Conservation (phyloP, 2,329 filamentous ascomycete genomes). For the Xylaria hypoxylon region DNA sequence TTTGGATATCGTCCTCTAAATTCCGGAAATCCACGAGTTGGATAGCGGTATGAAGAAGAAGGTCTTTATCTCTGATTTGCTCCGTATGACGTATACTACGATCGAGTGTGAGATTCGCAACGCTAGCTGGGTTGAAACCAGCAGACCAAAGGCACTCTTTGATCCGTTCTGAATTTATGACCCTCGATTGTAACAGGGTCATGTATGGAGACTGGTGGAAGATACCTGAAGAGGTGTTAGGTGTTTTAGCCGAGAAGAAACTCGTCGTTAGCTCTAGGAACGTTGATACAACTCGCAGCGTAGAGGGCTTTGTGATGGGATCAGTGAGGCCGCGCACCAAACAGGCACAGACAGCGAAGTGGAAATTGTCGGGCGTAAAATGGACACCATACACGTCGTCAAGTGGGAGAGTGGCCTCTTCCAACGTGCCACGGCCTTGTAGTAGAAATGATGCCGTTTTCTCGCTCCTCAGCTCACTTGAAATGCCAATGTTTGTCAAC, state of each 20-base stretch:
- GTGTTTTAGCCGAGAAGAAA: conserved; percentile 49
- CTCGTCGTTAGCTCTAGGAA: conserved; percentile 67
- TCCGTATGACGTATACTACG: conserved; percentile 59
- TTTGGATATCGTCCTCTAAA: conserved; percentile 71
- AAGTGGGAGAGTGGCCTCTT: conserved; percentile 70
- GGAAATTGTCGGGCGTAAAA: conserved; percentile 73
- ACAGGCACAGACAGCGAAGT: conserved; percentile 74
- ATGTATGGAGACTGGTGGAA: conserved; percentile 67
- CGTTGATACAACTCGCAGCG: conserved; percentile 70
- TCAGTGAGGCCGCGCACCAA: conserved; percentile 73
- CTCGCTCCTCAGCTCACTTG: conserved; percentile 68
- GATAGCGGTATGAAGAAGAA: conserved; percentile 72
- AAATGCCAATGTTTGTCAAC: conserved; percentile 71
- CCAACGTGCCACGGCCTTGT: conserved; percentile 69
- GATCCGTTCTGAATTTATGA: conserved; percentile 67
- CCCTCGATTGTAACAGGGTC: conserved; percentile 68
- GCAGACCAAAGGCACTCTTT: conserved; percentile 72
- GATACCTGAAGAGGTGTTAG: conserved; percentile 47
- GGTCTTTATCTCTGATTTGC: conserved; percentile 67
- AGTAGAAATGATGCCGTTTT: conserved; percentile 70
- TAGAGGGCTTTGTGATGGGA: conserved; percentile 67
- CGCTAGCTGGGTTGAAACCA: conserved; percentile 61
- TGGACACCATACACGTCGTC: conserved; percentile 75
- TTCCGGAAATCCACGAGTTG: conserved; percentile 74
- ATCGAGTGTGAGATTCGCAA: conserved; percentile 56